These are phyloP conservation scores for Thermothelomyces thermophilus DNA, from an alignment of 2,329 filamentous ascomycete species.

Conservation along the genomic window DNA sequence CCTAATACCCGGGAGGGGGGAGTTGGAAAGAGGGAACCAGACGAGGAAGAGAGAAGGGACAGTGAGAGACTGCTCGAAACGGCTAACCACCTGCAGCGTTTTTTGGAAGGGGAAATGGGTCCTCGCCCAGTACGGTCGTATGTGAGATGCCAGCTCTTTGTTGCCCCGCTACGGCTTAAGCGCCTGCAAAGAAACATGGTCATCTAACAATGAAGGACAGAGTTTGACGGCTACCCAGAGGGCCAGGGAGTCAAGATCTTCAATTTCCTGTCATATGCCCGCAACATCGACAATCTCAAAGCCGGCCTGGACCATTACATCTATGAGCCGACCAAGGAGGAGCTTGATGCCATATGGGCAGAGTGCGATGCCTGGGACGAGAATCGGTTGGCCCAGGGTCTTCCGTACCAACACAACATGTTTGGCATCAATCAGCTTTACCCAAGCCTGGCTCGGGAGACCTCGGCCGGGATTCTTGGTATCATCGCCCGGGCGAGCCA, in stretches of 20 bases:
- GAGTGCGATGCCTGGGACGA: slow-evolving; percentile 10
- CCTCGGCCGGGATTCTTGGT: slow-evolving; percentile 8
- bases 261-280: slow-evolving; percentile 12
- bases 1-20: too few species aligned
- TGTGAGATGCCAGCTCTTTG: too few species aligned
- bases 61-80: neutral
- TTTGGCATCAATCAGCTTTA: slow-evolving; percentile 5
- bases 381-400: neutral
- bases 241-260: slow-evolving; percentile 12
- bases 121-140: slow-evolving; percentile 15
- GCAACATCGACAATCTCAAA: slow-evolving; percentile 16
- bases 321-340: slow-evolving; percentile 7
- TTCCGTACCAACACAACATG: neutral
- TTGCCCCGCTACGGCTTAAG: too few species aligned
- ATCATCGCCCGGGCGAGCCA: slow-evolving; percentile 7
- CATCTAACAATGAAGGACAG: neutral
- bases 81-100: slow-evolving; percentile 4
- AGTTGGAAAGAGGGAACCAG: neutral
- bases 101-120: slow-evolving; percentile 16
- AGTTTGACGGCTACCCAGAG: slow-evolving; percentile 17
- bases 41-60: neutral
- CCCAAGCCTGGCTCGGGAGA: slow-evolving; percentile 9
- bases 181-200: too few species aligned
- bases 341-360: slow-evolving; percentile 3
- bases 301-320: slow-evolving; percentile 13